These are phyloP conservation scores for Candida ulmi DNA, from an alignment of 805 yeast genomes.

Conservation along the genomic window DNA sequence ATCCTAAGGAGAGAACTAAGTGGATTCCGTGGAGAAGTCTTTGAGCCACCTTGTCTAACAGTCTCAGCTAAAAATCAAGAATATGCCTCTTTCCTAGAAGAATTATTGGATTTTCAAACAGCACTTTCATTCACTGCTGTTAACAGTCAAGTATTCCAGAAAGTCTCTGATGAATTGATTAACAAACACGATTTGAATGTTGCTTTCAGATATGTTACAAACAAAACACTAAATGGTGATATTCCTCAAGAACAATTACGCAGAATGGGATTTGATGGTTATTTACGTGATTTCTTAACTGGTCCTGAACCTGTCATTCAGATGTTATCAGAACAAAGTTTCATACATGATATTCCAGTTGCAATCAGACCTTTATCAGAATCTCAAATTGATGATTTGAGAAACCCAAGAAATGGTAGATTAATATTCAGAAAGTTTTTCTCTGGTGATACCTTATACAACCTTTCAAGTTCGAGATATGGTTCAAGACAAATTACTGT, in stretches of 20 bases:
- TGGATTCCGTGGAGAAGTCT: constrained; percentile 38
- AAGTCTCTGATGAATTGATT: constrained; percentile 37
- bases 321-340: constrained; percentile 58
- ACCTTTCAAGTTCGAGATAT: constrained; percentile 52
- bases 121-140: constrained; percentile 60
- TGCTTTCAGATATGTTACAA: constrained; percentile 47
- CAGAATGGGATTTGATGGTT: constrained; percentile 73
- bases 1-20: constrained; percentile 33
- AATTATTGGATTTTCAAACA: constrained; percentile 47
- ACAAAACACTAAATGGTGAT: constrained; percentile 16
- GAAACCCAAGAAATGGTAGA: constrained; percentile 32
- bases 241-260: constrained; percentile 31
- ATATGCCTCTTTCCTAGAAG: constrained; percentile 53
- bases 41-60: constrained; percentile 71
- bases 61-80: constrained; percentile 45
- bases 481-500: constrained; percentile 47
- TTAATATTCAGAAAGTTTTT: constrained; percentile 51
- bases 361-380: constrained; percentile 39
- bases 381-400: constrained; percentile 32
- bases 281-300: constrained; percentile 56
- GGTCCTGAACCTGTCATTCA: constrained; percentile 72
- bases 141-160: constrained; percentile 42
- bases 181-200: constrained; percentile 35
- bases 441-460: constrained; percentile 49
- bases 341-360: constrained; percentile 58